A percentile compares a stretch with the other conserved stretches of the same genome.
Evolutionary conservation across 2,329 filamentous ascomycete genomes (phyloP).

Genomic region (Claviceps cyperi): DNA sequence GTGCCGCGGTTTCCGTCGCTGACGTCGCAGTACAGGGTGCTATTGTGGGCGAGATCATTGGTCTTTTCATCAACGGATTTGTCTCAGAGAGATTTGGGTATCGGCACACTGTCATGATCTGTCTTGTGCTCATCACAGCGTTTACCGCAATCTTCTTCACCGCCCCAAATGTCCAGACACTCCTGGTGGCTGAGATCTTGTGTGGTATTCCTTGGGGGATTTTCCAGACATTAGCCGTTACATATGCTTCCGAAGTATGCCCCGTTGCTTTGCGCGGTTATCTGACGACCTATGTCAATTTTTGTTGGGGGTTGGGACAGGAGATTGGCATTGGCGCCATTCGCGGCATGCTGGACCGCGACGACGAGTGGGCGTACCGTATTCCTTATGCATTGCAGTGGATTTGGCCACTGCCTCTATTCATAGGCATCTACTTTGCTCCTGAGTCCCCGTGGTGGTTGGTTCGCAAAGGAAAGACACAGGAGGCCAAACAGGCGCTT

Average conservation of each 20-base stretch:
- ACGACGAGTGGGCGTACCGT: conserved; percentile 54
- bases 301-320: conserved; percentile 66
- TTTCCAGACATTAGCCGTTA: conserved; percentile 44
- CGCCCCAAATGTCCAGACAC: conserved; percentile 40
- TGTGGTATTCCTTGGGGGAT: conserved; percentile 50
- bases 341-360: conserved; percentile 47
- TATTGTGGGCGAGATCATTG: conserved; percentile 45
- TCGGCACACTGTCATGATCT: conserved; percentile 46
- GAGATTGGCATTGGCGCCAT: conserved; percentile 62
- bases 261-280: conserved; percentile 58
- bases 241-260: conserved; percentile 59
- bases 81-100: conserved; percentile 55
- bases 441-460: conserved; percentile 65
- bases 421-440: conserved; percentile 51
- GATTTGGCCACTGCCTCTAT: conserved; percentile 60
- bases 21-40: conserved; percentile 8
- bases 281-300: conserved; percentile 61
- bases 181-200: conserved; percentile 47
- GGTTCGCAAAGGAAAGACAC: conserved; percentile 48
- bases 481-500: conserved; percentile 52
- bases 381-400: conserved; percentile 63
- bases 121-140: conserved; percentile 36
- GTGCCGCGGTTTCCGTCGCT: neutral
- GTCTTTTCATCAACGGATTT: conserved; percentile 50
- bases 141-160: conserved; percentile 54